Base-by-base conservation (phyloP, 306 rosid genomes). In the Ormosia semicastrata region DNA sequence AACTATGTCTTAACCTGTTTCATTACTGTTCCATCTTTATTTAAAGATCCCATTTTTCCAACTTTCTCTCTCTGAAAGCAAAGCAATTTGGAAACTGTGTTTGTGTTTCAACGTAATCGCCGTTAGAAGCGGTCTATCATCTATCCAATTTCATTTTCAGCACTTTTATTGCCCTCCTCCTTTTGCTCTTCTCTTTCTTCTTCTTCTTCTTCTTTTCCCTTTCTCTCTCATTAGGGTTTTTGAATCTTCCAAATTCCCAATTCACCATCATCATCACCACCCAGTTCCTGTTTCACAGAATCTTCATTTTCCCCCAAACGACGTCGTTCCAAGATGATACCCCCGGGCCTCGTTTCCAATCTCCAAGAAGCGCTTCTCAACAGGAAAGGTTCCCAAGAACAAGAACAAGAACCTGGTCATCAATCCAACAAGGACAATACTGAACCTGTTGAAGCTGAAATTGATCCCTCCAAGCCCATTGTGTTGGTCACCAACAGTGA, bases 271-370 rank as follows among this genome's bases (percentile, higher is more conserved):
- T 30, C 17, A 32, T 14, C 2, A 7, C 2, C 43, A 43, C 49
- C 9, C 64, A 15, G 44, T 60, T 66, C 46, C 73, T 58, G 71
- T 82, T 52, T 18, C 72, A 4, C 44, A 0, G 6, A 24, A 57
- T 68, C 73, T 67, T 66, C 68, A 33, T 6, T 8, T 69, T 11
- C 15, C 6, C 15, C 46, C 33, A 81, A 89, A 83, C 90, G 77
- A 88, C 89, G 91, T 75, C 88, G 82, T 91, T 84, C 67, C 97
- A 95, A 75, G 75, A 81, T 89, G 80, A 81, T 95, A 91, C 99
- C 96, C 58, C 93, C 98, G 33, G 98, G 96, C 49, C 87, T 95
- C 80, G 97, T 95, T 71, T 90, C 99, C 77, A 95, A 91, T 87
- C 96, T 95, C 2, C 96, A 95, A 71, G 93, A 89, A 56, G 94